These are phyloP conservation scores for Epichloe brachyelytri DNA, from an alignment of 2,329 filamentous ascomycete genomes.

Conservation along the genomic window DNA sequence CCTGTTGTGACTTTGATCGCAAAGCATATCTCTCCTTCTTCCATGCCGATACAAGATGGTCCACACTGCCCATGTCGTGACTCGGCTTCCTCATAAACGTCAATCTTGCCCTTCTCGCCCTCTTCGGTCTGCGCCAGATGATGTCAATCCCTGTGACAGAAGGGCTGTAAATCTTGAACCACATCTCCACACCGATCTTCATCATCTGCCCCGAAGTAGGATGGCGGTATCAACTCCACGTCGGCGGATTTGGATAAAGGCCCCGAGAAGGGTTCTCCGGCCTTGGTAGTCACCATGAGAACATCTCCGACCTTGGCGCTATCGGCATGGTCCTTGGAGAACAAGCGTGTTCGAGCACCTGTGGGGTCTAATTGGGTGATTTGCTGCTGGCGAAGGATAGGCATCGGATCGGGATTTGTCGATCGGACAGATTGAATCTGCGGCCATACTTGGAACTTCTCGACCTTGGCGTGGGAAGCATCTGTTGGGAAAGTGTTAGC, in stretches of 20 bases:
- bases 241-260: constrained; percentile 74
- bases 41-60: constrained; percentile 54
- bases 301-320: constrained; percentile 78
- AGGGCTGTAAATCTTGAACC: constrained; percentile 89
- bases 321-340: constrained; percentile 65
- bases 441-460: constrained; percentile 39
- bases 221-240: constrained; percentile 84
- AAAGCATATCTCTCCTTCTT: constrained; percentile 32
- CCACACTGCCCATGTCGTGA: constrained; percentile 79
- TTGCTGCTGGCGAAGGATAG: constrained; percentile 53
- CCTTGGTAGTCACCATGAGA: constrained; percentile 70
- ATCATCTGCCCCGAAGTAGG: constrained; percentile 72
- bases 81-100: constrained; percentile 83
- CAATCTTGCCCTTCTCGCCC: constrained; percentile 73
- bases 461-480: constrained; percentile 21
- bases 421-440: constrained; percentile 41
- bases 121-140: constrained; percentile 73
- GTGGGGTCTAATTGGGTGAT: constrained; percentile 69
- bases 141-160: constrained; percentile 86
- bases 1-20: constrained; percentile 21
- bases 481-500: constrained; percentile 14
- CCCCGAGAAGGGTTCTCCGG: constrained; percentile 76
- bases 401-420: constrained; percentile 54
- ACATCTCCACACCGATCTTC: constrained; percentile 87
- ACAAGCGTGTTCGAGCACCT: constrained; percentile 69